Evolutionary conservation across 1,284 basidiomycete species (phyloP), one percentile per base, ranked within the genome.

Genomic region (Irpex rosettiformis): DNA sequence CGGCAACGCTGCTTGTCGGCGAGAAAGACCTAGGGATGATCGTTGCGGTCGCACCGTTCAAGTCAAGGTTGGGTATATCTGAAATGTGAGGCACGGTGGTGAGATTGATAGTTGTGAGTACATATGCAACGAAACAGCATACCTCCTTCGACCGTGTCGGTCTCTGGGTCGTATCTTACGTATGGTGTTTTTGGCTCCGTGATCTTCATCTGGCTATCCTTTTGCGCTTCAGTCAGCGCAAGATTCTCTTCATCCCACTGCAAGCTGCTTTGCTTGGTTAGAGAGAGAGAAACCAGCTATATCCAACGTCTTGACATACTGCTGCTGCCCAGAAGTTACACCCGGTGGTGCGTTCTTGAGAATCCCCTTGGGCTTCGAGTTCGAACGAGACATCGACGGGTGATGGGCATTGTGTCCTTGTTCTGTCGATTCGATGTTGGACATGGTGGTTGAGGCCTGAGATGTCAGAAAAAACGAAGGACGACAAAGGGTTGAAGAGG

Each of bases 171-270:
- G 72, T 95, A 94, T 62, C 92, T 80, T 55, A 96, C 93, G 73
- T 90, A 96, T 0, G 94, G 94, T n/a, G 94, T 96, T 83, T 96
- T 96, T 54, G 94, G 94, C 70, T 96, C 94, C 3, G 91, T 94
- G 69, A 96, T 96, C 84, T 95, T 96, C 93, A 96, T 96, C 69
- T 93, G 78, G 65, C 91, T 94, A 69, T 96, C 93, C 73, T 95
- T 94, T 78, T 91, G 86, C 65, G 93, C 87, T 74, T 96, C 94
- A 0, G 93, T 96, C 67, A 92, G 74, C 27, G 92, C 91, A 52
- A 96, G 80, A 69, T 96, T 96, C 71, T 86, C 89, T 70, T 96
- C 94, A 69, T 96, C 94, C 94, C 94, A 96, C 69, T 91, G 90
- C 66, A 96, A 70, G 66, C 83, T 84, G 54, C 29, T n/a, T 43